Evolutionary conservation across 1,284 basidiomycete species (phyloP), one percentile per base, ranked within the genome.

Genomic region (Rhodotorula sp.): DNA sequence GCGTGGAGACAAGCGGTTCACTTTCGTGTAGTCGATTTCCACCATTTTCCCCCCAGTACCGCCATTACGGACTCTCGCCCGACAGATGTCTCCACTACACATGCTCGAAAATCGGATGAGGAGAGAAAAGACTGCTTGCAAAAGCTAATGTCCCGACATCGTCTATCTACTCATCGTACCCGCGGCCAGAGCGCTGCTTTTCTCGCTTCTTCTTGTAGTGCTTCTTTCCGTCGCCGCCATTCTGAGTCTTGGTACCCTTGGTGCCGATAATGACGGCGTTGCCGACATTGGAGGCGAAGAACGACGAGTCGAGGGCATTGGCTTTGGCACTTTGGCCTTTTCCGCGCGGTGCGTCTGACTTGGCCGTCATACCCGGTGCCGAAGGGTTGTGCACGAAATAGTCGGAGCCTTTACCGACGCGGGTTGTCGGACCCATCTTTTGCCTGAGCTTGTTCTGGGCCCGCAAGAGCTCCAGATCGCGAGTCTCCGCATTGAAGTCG

Each of bases 171-270:
- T 37, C 64, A 37, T 95, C 94, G 77, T 96, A 96, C 44, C 94
- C 94, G 78, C 87, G 89, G 37, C 94, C 94, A 78, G 91, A 93
- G 75, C 94, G 83, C 81, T 93, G 89, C 82, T 97, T 97, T 67
- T 86, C 86, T 67, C 88, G 66, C 83, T 84, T 91, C 88, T 82
- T 86, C 83, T 95, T 98, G 84, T 92, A 91, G 77, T 91, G 89
- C 80, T 93, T 95, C 84, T 96, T 97, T 78, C 42, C 62, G 20
- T 78, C 62, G 62, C 79, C 80, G 66, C 81, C 84, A 56, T 82
- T 83, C 61, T 62, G 55, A 42, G 59, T 84, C 61, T 83, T 84
- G 58, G 65, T 69, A 37, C 61, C 68, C 33, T 59, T 60, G 20
- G 42, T 29, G 14, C 66, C 69, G 44, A 64, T 37, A 3, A 62